Evolutionary conservation across 2,329 filamentous ascomycete species (phyloP).

Genomic region (Neoscytalidium dimidiatum): DNA sequence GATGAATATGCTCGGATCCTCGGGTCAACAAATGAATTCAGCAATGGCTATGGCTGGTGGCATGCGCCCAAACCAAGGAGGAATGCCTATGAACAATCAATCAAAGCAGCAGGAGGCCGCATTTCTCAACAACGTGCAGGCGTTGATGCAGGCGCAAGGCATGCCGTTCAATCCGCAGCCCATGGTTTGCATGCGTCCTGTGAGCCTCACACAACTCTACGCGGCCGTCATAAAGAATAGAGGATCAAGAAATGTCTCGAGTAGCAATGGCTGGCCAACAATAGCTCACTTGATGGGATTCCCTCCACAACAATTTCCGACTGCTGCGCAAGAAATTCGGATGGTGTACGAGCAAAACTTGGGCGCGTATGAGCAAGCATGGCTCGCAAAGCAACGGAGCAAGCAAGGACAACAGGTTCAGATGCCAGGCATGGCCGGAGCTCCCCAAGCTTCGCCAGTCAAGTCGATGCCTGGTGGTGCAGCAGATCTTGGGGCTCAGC

Average conservation of each 20-base stretch:
- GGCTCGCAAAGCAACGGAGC: constrained; percentile 55
- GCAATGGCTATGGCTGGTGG: constrained; percentile 20
- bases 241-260: constrained; percentile 73
- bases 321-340: constrained; percentile 68
- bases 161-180: constrained; percentile 76
- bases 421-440: constrained; percentile 37
- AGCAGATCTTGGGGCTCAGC: constrained; percentile 53
- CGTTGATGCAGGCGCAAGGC: constrained; percentile 75
- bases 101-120: constrained; percentile 17
- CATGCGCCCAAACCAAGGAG: constrained; percentile 20
- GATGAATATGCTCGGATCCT: constrained; percentile 33
- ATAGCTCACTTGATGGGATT: constrained; percentile 60
- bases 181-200: constrained; percentile 68
- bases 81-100: constrained; percentile 14
- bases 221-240: constrained; percentile 73
- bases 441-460: constrained; percentile 35
- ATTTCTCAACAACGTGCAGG: constrained; percentile 68
- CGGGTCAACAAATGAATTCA: constrained; percentile 30
- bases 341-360: constrained; percentile 76
- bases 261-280: constrained; percentile 70
- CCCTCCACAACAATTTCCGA: constrained; percentile 51
- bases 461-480: constrained; percentile 31
- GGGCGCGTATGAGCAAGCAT: constrained; percentile 73
- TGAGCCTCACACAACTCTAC: constrained; percentile 79
- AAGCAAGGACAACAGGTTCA: constrained; percentile 37